phyloP scores from a whole-genome alignment of 441 rosid species.

The Daphne laureola region DNA sequence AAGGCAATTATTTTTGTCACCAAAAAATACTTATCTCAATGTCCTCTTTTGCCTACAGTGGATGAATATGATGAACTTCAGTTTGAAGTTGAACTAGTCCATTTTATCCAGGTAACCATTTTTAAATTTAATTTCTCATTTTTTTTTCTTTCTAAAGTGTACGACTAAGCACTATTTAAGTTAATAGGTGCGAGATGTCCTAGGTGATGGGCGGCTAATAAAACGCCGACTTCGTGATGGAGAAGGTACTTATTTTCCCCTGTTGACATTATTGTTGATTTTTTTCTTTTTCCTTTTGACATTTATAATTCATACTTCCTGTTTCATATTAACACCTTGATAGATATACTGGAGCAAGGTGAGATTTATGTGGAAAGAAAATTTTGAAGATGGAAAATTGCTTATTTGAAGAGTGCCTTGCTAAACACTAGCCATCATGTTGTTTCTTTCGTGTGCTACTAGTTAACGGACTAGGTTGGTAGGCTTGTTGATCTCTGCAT shows the following conservation, averaged over 20 bases:
- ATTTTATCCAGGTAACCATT: conserved; percentile 69
- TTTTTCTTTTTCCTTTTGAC: neutral
- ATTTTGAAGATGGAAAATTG: no score
- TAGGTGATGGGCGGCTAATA: conserved; percentile 96
- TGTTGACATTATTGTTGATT: neutral
- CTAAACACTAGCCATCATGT: no score
- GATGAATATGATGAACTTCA: conserved; percentile 81
- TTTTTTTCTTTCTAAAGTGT: neutral
- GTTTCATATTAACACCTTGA: no score
- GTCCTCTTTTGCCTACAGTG: conserved; percentile 51
- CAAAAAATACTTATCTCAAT: conserved; percentile 58
- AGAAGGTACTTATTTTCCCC: conserved; percentile 41
- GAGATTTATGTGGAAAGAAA: neutral
- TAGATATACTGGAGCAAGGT: neutral
- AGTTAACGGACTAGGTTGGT: no score
- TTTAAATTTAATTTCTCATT: no score
- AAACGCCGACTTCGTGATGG: conserved; percentile 91
- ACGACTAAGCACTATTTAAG: conserved; percentile 20
- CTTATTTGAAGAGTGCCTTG: no score
- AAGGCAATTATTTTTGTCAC: conserved; percentile 85
- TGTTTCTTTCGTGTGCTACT: no score
- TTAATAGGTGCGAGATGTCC: conserved; percentile 90
- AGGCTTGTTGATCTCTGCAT: no score
- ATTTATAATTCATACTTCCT: no score
- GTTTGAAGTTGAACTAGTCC: conserved; percentile 93